phyloP scores from a whole-genome alignment of 2,329 filamentous ascomycete species.

The Purpureocillium takamizusanense region DNA sequence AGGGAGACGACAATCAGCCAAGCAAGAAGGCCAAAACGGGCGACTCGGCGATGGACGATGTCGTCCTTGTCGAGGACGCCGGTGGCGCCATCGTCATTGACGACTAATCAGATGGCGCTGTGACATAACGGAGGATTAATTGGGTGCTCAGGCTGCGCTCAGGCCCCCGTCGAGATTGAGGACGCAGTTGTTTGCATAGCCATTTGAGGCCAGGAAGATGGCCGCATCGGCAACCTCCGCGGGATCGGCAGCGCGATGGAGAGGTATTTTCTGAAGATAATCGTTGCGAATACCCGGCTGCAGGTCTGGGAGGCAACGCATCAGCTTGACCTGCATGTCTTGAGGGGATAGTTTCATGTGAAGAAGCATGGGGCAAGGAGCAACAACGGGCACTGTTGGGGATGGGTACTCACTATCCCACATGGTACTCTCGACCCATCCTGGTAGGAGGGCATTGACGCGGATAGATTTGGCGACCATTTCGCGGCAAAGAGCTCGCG shows the following conservation, averaged over 20 bases:
- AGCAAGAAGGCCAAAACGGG: slow-evolving; percentile 41
- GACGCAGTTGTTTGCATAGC: slow-evolving; percentile 80
- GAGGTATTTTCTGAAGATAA: slow-evolving; percentile 48
- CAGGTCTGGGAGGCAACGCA: slow-evolving; percentile 28
- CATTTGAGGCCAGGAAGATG: slow-evolving; percentile 65
- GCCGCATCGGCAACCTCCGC: slow-evolving; percentile 77
- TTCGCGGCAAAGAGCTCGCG: slow-evolving; percentile 56
- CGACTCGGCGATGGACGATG: slow-evolving; percentile 25
- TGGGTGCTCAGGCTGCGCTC: slow-evolving; percentile 47
- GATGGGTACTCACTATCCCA: slow-evolving; percentile 48
- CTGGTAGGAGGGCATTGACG: slow-evolving; percentile 73
- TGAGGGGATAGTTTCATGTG: too few relatives aligned
- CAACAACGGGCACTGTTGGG: slow-evolving; percentile 1
- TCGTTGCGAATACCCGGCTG: slow-evolving; percentile 26
- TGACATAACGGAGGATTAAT: slow-evolving; percentile 1
- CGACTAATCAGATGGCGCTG: slow-evolving; percentile 37
- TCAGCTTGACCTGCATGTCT: slow-evolving; percentile 26
- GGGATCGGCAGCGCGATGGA: slow-evolving; percentile 54
- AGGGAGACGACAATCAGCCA: slow-evolving; percentile 31
- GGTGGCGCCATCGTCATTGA: slow-evolving; percentile 60
- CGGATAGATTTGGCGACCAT: slow-evolving; percentile 53
- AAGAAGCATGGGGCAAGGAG: too few relatives aligned
- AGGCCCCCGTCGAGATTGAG: slow-evolving; percentile 80
- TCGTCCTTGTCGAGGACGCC: slow-evolving; percentile 42
- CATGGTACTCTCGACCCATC: slow-evolving; percentile 78